Percentiles rank a stretch among this genome's conserved stretches.
These are phyloP conservation scores for Clavispora santaluciae DNA, from an alignment of 805 yeast species.

Conservation along the genomic window DNA sequence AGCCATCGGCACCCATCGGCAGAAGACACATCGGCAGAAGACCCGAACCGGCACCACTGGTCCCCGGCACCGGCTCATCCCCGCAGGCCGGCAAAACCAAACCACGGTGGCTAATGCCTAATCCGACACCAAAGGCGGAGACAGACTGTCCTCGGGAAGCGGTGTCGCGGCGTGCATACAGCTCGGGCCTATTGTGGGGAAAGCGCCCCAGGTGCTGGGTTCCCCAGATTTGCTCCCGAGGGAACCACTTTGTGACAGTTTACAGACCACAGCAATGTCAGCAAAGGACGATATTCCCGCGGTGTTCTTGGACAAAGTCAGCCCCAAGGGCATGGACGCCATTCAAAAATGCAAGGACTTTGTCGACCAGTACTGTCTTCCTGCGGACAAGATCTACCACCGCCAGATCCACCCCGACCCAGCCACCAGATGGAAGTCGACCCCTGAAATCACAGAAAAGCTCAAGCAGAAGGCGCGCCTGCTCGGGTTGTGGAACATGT, in stretches of 20 bases:
- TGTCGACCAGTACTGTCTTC: constrained; percentile 53
- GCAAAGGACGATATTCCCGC: constrained; percentile 37
- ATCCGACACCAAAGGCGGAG: too few species aligned
- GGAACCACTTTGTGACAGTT: too few species aligned
- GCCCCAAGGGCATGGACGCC: constrained; percentile 34
- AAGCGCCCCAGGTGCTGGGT: too few species aligned
- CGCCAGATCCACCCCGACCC: constrained; percentile 38
- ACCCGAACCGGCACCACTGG: too few species aligned
- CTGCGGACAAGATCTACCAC: constrained; percentile 46
- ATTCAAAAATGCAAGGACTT: constrained; percentile 42
- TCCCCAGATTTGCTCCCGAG: too few species aligned
- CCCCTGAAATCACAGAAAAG: constrained; percentile 46
- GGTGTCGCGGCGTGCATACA: too few species aligned
- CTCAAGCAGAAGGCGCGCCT: constrained; percentile 48
- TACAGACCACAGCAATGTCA: constrained; percentile 13
- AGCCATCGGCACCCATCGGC: too few species aligned
- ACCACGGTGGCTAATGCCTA: too few species aligned
- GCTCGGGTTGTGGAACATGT: constrained; percentile 59
- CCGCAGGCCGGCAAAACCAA: too few species aligned
- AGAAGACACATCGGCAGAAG: too few species aligned
- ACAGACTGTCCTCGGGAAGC: too few species aligned
- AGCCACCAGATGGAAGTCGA: constrained; percentile 40
- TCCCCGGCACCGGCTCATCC: too few species aligned
- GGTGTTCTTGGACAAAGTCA: constrained; percentile 31
- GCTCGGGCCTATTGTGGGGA: constrained; percentile 9